These are phyloP conservation scores for Verticillium zaregamsianum DNA, from an alignment of 2,329 filamentous ascomycete species.

Conservation along the genomic window DNA sequence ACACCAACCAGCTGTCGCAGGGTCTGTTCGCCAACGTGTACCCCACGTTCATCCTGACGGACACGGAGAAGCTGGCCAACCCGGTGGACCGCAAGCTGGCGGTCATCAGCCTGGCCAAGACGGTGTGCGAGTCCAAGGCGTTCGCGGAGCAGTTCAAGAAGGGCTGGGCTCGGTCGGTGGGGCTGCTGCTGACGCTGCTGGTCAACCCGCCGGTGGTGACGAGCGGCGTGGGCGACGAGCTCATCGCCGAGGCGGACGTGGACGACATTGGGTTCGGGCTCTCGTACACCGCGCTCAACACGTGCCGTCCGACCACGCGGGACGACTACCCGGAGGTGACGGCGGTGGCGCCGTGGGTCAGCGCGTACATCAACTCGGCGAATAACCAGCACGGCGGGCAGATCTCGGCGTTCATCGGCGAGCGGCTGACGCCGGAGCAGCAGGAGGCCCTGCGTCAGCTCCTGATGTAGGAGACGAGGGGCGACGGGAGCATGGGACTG, in stretches of 20 bases:
- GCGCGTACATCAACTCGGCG: conserved; percentile 70
- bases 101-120: conserved; percentile 90
- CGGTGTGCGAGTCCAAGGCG: conserved; percentile 76
- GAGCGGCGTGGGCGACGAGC: conserved; percentile 63
- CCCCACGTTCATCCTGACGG: conserved; percentile 77
- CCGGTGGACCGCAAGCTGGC: conserved; percentile 91
- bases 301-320: conserved; percentile 67
- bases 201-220: conserved; percentile 76
- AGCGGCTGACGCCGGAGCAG: conserved; percentile 63
- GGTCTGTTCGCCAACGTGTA: conserved; percentile 83
- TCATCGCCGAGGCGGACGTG: conserved; percentile 82
- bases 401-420: conserved; percentile 66
- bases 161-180: conserved; percentile 88
- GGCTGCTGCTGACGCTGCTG: conserved; percentile 82
- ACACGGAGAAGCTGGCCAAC: conserved; percentile 81
- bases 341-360: conserved; percentile 81
- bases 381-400: conserved; percentile 69
- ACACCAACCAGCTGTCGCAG: conserved; percentile 77
- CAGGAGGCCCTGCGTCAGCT: conserved; percentile 49
- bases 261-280: conserved; percentile 95
- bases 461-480: conserved; percentile 29
- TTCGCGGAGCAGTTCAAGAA: conserved; percentile 81
- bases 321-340: conserved; percentile 86
- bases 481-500: not conserved
- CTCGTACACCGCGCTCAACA: conserved; percentile 90